phyloP scores from a whole-genome alignment of 208 protist genomes.

The Tritrichomonas musculus region DNA sequence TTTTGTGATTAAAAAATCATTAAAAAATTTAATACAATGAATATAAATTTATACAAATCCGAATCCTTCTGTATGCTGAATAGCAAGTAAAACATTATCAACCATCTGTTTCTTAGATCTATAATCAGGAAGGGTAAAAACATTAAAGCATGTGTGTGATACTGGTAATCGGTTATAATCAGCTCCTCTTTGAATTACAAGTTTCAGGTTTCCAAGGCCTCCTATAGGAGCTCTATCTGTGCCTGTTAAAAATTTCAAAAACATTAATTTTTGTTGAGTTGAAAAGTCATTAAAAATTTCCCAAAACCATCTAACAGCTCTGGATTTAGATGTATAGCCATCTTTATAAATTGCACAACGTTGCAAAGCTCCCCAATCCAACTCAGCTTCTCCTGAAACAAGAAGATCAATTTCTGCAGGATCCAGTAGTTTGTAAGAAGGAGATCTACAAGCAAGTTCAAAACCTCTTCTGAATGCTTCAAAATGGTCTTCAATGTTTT shows the following conservation, averaged over 20 bases:
- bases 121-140: constrained; percentile 70
- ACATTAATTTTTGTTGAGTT: constrained; percentile 49
- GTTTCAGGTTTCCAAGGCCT: neutral
- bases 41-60: constrained; percentile 42
- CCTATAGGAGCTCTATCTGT: constrained; percentile 34
- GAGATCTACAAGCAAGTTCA: neutral
- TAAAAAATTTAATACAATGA: neutral
- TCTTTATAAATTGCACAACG: constrained; percentile 42
- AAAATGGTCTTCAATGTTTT: neutral
- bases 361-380: neutral
- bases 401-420: constrained; percentile 22
- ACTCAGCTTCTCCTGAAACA: neutral
- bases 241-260: constrained; percentile 60
- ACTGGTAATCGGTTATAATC: constrained; percentile 58
- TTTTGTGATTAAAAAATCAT: too few species aligned
- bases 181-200: constrained; percentile 40
- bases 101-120: constrained; percentile 56
- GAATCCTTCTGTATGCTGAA: constrained; percentile 51
- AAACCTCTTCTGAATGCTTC: neutral
- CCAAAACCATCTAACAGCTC: constrained; percentile 55
- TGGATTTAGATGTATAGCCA: constrained; percentile 49
- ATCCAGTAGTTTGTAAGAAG: neutral
- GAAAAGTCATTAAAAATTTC: constrained; percentile 52
- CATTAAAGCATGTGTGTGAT: constrained; percentile 74
- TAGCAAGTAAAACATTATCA: constrained; percentile 52